Evolutionary conservation across 1,139 yeast species (phyloP), one percentile per base, ranked within the genome.

Genomic region (Martiniozyma asiatica): DNA sequence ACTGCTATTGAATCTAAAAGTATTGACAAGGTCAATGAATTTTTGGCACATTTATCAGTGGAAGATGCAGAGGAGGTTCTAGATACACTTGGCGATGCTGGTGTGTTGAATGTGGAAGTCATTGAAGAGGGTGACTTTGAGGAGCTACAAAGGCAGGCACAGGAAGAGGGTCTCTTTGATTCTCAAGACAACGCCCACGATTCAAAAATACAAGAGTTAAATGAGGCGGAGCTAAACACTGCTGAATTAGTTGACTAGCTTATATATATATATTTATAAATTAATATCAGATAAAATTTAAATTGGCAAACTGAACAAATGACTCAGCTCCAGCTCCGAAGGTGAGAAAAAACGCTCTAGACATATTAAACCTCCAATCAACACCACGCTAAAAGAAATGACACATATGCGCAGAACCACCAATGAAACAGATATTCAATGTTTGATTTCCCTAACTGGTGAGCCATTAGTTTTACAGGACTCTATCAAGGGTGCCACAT

Each of bases 391-490:
- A 29, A 7, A 28, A 23, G 13, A 16, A 18, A 30, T 30, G 32
- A 27, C 25, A 15, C 26, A 24, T 6, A 18, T 30, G 14, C 32
- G 25, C 19, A 20, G 32, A 8, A 30, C 25, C n/a, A 89, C 98
- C 26, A 89, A 89, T 61, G 98, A 89, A 55, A 89, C 98, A 9
- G 81, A 77, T 50, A 84, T 89, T 46, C 93, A 84, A 55, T 74
- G 89, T 19, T 87, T 92, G 6, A 53, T 89, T 28, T 72, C 80
- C 22, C 60, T 89, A 29, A 92, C 81, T 48, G 98, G 97, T 28
- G 98, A 97, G 3, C 58, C 29, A 8, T 22, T 30, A n/a, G 12
- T 18, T 2, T 17, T 30, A 9, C 23, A 25, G 14, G 8, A 21
- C 3, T 25, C 32, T 14, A 24, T 30, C 15, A 27, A 29, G 8